Conservation (phyloP, 352 stramenopile species). For the Elongisporangium prolatum region DNA sequence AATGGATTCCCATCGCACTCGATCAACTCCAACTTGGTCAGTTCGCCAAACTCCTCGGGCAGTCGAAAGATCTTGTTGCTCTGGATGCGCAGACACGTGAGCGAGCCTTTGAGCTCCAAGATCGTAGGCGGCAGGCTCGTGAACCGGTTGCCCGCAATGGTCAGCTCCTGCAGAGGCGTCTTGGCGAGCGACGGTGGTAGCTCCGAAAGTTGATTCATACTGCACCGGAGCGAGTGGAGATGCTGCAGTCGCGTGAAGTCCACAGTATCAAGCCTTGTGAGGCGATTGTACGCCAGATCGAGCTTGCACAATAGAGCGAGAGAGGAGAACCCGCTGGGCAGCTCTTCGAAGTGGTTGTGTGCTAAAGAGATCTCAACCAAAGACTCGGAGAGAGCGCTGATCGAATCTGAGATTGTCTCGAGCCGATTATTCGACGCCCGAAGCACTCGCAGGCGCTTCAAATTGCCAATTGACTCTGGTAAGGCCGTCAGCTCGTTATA, state of each 20-base stretch:
- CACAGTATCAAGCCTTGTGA: conserved; percentile 35
- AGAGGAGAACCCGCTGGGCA: conserved; percentile 19
- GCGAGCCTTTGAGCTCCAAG: conserved; percentile 31
- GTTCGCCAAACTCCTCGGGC: conserved; percentile 47
- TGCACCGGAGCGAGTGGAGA: conserved; percentile 38
- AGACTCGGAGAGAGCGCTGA: conserved; percentile 21
- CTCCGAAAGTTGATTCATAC: conserved; percentile 39
- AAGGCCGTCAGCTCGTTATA: conserved; percentile 50
- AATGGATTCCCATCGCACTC: conserved; percentile 76
- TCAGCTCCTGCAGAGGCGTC: conserved; percentile 41
- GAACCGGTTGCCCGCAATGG: conserved; percentile 58
- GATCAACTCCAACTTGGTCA: conserved; percentile 34
- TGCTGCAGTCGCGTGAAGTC: conserved; percentile 31
- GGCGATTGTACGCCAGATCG: conserved; percentile 67
- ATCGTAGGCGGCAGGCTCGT: conserved; percentile 34
- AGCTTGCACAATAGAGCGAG: conserved; percentile 31
- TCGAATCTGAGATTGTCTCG: conserved; percentile 22
- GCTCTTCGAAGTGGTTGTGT: conserved; percentile 46
- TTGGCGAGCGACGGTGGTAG: conserved; percentile 36
- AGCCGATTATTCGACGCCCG: conserved; percentile 48
- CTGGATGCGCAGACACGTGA: conserved; percentile 52
- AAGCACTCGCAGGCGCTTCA: conserved; percentile 35
- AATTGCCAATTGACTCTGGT: conserved; percentile 33
- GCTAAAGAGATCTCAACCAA: conserved; percentile 37
- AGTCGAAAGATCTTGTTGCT: conserved; percentile 67